Evolutionary conservation across 345 rosid species (phyloP), one percentile per base, ranked within the genome.

Genomic region (Moricandia moricandioides): DNA sequence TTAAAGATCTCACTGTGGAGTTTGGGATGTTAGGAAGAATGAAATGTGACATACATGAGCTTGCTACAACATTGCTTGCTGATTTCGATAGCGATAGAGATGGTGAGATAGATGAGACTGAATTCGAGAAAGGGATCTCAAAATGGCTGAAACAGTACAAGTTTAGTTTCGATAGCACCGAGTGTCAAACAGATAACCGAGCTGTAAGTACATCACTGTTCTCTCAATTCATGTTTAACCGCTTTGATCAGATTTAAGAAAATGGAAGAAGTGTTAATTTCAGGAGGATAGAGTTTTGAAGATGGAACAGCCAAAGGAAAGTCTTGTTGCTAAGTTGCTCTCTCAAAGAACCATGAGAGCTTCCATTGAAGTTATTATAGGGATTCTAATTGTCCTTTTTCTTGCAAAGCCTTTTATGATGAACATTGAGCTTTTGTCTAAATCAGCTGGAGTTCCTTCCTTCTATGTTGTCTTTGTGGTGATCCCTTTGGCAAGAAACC

Each of bases 381-480:
- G 82, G 12, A 72, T 73, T 0, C 12, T 68, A 3, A 73, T 78
- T 29, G 74, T 73, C 27, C 34, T 68, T 4, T 78, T 62, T 55
- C 78, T 78, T 68, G 82, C 74, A 67, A 73, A 0, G 1, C 78
- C 78, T n/a, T 73, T 79, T 60, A 79, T 72, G 78, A 56, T 45
- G 74, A 79, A 72, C 69, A 60, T 67, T 30, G 58, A 78, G 13
- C 30, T 17, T 45, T 66, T 78, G 35, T 72, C 77, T 1, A 21
- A 31, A 61, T 73, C 78, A 0, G 78, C 59, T 24, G 78, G 82
- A 54, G 65, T 73, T 73, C 78, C 82, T 61, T 79, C 82, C 4
- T 79, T 79, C 12, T 79, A 72, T 21, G 56, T 62, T 52, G 77
- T 68, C 8, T 78, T 72, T 68, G 60, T 13, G 14, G 74, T 56